These are phyloP conservation scores for Oryza glaberrima DNA, from an alignment of 176 grass and related monocot species.

Conservation along the genomic window DNA sequence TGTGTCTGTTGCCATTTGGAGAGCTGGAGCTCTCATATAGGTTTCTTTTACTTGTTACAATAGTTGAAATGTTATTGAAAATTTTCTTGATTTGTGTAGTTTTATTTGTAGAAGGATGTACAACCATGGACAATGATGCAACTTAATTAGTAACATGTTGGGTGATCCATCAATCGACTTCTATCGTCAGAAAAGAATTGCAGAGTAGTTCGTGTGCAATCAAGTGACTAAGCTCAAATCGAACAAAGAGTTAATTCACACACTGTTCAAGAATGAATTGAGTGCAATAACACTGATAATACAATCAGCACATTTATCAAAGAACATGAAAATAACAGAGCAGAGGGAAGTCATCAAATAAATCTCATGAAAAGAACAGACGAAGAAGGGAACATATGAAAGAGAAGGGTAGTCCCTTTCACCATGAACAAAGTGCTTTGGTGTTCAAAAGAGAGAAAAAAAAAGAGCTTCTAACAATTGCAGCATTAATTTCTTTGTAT, in stretches of 20 bases:
- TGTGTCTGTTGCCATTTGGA: not conserved
- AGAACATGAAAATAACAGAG: not conserved
- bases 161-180: not conserved
- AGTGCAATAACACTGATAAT: not conserved
- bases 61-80: not conserved
- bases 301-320: not conserved
- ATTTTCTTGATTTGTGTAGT: not conserved
- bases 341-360: not conserved
- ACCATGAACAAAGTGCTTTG: not conserved
- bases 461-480: not conserved
- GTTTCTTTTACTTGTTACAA: not conserved
- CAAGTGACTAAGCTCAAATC: not conserved
- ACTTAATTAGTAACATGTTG: not conserved
- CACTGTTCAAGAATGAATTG: not conserved
- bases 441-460: not conserved
- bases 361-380: not conserved
- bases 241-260: not conserved
- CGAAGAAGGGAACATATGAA: not conserved
- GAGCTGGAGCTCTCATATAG: not conserved
- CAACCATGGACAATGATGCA: not conserved
- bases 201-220: not conserved
- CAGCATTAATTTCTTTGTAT: conserved; percentile 1
- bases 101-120: conserved; percentile 6
- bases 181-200: not conserved
- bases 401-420: not conserved